Conservation (phyloP, 805 yeast genomes). For the Isabelozyma pseudorhagii region DNA sequence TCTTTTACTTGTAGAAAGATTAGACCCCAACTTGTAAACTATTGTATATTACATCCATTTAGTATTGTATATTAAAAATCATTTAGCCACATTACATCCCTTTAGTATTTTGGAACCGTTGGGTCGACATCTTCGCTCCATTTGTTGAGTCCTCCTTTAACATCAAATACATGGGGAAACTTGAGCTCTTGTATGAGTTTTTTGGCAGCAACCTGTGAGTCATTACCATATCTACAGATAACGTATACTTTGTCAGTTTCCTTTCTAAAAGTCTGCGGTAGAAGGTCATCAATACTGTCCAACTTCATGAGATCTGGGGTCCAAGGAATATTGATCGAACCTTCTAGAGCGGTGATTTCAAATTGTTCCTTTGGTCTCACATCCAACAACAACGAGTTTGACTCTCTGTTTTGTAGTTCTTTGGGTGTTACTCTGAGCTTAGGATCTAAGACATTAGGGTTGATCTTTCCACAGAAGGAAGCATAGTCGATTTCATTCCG, state of each 20-base stretch:
- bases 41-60: background rate
- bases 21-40: slow-evolving; percentile 19
- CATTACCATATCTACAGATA: slow-evolving; percentile 87
- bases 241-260: slow-evolving; percentile 43
- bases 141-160: slow-evolving; percentile 71
- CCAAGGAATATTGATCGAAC: slow-evolving; percentile 63
- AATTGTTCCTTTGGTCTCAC: slow-evolving; percentile 82
- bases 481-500: slow-evolving; percentile 56
- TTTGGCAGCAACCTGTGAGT: slow-evolving; percentile 75
- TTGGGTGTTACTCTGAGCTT: slow-evolving; percentile 47
- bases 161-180: slow-evolving; percentile 53
- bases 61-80: background rate
- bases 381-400: slow-evolving; percentile 51
- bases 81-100: slow-evolving; percentile 1
- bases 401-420: slow-evolving; percentile 20
- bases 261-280: slow-evolving; percentile 19
- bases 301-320: slow-evolving; percentile 37
- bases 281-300: slow-evolving; percentile 14
- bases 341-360: slow-evolving; percentile 57
- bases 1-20: slow-evolving; percentile 42
- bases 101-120: slow-evolving; percentile 59
- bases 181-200: slow-evolving; percentile 51
- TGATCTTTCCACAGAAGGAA: slow-evolving; percentile 69
- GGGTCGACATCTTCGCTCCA: slow-evolving; percentile 66
- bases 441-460: slow-evolving; percentile 42